A percentile compares a stretch with the other conserved stretches of the same genome.
These are phyloP conservation scores for Diddensiella caesifluorescens DNA, from an alignment of 805 yeast genomes.

Conservation along the genomic window DNA sequence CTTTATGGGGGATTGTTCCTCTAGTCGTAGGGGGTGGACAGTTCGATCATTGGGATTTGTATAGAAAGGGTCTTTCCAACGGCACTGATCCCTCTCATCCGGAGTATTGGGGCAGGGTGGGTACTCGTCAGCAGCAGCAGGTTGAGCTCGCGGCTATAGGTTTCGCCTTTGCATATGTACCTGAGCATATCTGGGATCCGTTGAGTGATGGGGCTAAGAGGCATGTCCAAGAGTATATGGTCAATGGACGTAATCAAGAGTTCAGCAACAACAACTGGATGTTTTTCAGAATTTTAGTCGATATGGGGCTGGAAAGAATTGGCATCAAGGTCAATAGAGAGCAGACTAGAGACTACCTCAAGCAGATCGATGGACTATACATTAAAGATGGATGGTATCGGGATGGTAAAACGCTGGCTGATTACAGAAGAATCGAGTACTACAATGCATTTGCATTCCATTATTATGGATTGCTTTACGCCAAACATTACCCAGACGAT, in stretches of 20 bases:
- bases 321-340: constrained; percentile 20
- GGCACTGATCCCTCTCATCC: constrained; percentile 29
- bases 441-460: constrained; percentile 34
- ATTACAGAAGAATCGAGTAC: constrained; percentile 26
- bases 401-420: constrained; percentile 24
- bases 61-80: constrained; percentile 26
- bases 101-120: constrained; percentile 31
- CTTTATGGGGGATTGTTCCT: constrained; percentile 33
- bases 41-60: constrained; percentile 27
- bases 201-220: constrained; percentile 20
- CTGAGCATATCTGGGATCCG: constrained; percentile 31
- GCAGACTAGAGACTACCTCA: constrained; percentile 20
- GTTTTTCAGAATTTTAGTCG: constrained; percentile 30
- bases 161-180: constrained; percentile 25
- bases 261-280: constrained; percentile 29
- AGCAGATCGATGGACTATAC: constrained; percentile 25
- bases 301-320: constrained; percentile 27
- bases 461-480: constrained; percentile 29
- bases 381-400: constrained; percentile 33
- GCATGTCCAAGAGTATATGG: constrained; percentile 22
- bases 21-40: constrained; percentile 23
- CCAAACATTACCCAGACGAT: constrained; percentile 18
- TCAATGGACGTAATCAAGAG: constrained; percentile 19
- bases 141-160: constrained; percentile 33
- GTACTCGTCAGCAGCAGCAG: constrained; percentile 22